phyloP scores from a whole-genome alignment of 768 basidiomycete genomes.

The Pleurotus tuoliensis region DNA sequence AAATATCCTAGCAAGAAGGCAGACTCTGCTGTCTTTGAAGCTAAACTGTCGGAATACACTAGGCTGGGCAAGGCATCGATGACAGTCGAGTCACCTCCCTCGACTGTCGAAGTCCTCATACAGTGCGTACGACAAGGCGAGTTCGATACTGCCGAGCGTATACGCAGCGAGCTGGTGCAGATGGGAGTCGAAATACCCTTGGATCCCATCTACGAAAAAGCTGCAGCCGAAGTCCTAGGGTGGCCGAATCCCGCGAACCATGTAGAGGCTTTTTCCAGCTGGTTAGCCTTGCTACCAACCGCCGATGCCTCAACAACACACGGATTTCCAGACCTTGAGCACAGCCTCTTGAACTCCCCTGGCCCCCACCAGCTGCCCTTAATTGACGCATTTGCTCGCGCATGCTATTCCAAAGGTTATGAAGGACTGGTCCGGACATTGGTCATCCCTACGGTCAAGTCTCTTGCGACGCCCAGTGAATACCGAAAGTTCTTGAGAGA shows the following conservation, averaged over 20 bases:
- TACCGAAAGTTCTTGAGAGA: slow-evolving; percentile 12
- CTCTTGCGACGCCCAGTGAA: slow-evolving; percentile 7
- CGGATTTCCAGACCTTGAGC: slow-evolving; percentile 10
- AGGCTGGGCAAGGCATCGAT: not conserved
- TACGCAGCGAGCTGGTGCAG: slow-evolving; percentile 36
- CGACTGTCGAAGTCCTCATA: slow-evolving; percentile 14
- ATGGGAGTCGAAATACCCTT: slow-evolving; percentile 33
- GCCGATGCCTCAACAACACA: slow-evolving; percentile 14
- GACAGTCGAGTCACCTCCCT: slow-evolving; percentile 9
- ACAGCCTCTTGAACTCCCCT: slow-evolving; percentile 24
- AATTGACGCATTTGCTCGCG: slow-evolving; percentile 37
- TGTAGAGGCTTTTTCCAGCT: slow-evolving; percentile 25
- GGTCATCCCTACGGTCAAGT: slow-evolving; percentile 21
- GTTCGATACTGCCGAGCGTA: slow-evolving; percentile 24
- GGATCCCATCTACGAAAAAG: slow-evolving; percentile 30
- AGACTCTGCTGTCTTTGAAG: slow-evolving; percentile 12
- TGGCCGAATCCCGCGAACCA: slow-evolving; percentile 15
- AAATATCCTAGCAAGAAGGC: not conserved
- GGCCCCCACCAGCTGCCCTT: slow-evolving; percentile 29
- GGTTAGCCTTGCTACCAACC: slow-evolving; percentile 41
- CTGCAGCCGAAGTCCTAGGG: slow-evolving; percentile 29
- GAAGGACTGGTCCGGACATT: slow-evolving; percentile 15
- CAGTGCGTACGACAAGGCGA: slow-evolving; percentile 24
- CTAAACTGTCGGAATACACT: slow-evolving; percentile 2
- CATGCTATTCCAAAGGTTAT: slow-evolving; percentile 47